Evolutionary conservation across 495 filamentous ascomycete species (phyloP), one percentile per base, ranked within the genome.

Genomic region (Elaphomyces granulatus): DNA sequence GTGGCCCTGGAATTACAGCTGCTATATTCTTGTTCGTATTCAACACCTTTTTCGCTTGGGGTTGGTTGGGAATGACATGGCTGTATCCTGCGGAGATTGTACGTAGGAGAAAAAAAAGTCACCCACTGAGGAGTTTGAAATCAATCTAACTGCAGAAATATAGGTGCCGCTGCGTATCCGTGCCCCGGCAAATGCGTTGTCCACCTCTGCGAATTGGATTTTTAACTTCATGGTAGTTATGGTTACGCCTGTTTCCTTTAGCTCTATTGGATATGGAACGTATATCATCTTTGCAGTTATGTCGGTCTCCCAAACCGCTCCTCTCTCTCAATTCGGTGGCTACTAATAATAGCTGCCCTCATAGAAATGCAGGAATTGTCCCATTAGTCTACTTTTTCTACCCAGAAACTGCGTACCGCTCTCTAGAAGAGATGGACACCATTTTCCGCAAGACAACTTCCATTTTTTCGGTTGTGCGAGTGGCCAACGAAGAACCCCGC

Each of bases 211-310:
- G n/a, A 63, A 61, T 46, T 65, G 56, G 53, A 64, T 58, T 26
- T 66, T 69, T 54, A 66, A 69, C 45, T 68, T 74, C 56, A 53
- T 71, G 56, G 74, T 81, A 10, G 77, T 80, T 41, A 79, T 85
- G 71, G 74, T 83, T 42, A 80, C 80, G 0, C 81, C 82, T 0
- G 63, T 81, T 0, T 66, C 75, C 0, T 85, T 84, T 53, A 53
- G 74, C 38, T 72, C 63, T 32, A 84, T 84, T 47, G 55, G 58
- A 10, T 84, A 80, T 52, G 60, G 71, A 55, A 84, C 80, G 2
- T 87, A 86, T 51, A 77, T 83, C 49, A 81, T 84, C 50, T 86
- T 86, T 49, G 82, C 81, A 10, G 76, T 77, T 42, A 80, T 81
- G 66, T 68, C 57, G 54, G 66, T 50, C 14, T 33, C 3, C 8